Conservation (phyloP, 2,329 filamentous ascomycete species). For the Diaporthe vexans region DNA sequence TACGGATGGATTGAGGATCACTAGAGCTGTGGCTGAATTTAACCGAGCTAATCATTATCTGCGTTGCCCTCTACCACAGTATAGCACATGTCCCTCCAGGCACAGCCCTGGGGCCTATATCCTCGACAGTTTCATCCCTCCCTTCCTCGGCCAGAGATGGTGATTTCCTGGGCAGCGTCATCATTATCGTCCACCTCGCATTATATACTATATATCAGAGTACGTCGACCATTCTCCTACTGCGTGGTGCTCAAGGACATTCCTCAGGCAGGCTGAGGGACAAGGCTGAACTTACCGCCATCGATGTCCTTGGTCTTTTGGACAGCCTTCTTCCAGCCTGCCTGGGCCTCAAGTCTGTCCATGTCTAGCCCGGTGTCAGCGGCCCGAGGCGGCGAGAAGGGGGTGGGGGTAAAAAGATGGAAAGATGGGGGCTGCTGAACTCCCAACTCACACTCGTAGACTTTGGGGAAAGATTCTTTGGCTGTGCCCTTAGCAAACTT, state of each 20-base stretch:
- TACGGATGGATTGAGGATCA: background rate
- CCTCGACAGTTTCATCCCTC: background rate
- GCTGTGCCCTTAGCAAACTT: constrained; percentile 51
- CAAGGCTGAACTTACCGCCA: constrained; percentile 56
- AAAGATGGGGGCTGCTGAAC: background rate
- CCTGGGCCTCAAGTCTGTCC: constrained; percentile 58
- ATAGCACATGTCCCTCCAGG: background rate
- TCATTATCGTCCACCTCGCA: constrained; percentile 26
- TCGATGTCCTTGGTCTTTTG: constrained; percentile 63
- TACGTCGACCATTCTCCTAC: background rate
- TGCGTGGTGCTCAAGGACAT: background rate
- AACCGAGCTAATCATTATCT: background rate
- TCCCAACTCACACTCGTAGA: constrained; percentile 59
- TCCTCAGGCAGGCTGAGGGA: constrained; percentile 43
- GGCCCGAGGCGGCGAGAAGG: background rate
- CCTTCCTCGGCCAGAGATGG: constrained; percentile 13
- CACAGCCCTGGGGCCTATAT: background rate
- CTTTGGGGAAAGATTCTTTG: constrained; percentile 55
- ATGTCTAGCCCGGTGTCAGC: constrained; percentile 24
- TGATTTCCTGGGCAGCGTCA: constrained; percentile 16
- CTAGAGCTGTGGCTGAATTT: background rate
- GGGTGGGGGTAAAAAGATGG: background rate
- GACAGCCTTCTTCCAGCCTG: constrained; percentile 63
- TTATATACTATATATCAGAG: background rate
- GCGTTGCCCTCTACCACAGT: background rate